Conservation (phyloP, 2,329 filamentous ascomycete genomes). For the Leptographium radiaticola region DNA sequence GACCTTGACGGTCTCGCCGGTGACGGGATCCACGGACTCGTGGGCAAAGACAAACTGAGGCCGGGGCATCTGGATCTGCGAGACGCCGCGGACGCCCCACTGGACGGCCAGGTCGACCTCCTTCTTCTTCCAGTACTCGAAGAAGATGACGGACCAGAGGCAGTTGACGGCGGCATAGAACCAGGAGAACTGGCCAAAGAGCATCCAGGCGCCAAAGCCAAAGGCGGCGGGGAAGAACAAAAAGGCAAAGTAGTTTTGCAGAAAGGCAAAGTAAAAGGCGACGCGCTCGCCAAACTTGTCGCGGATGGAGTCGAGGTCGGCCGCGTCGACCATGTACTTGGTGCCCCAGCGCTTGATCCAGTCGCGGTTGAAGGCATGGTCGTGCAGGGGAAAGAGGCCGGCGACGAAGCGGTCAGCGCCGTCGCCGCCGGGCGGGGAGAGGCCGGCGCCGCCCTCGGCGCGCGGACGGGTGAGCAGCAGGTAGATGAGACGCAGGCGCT, state of each 20-base stretch:
- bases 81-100: conserved; percentile 60
- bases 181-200: conserved; percentile 57
- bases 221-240: conserved; percentile 56
- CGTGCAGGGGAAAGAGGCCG: conserved; percentile 67
- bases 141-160: conserved; percentile 59
- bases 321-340: conserved; percentile 52
- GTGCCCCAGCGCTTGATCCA: conserved; percentile 66
- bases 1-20: conserved; percentile 62
- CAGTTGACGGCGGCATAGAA: conserved; percentile 54
- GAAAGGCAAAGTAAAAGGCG: conserved; percentile 74
- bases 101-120: conserved; percentile 58
- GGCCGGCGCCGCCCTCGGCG: conserved; percentile 63
- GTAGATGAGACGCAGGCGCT: conserved; percentile 78
- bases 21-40: conserved; percentile 64
- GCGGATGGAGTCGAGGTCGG: conserved; percentile 59
- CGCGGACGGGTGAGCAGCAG: conserved; percentile 64
- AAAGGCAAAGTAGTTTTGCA: conserved; percentile 62
- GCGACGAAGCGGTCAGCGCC: conserved; percentile 34
- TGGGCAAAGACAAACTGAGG: conserved; percentile 68
- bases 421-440: conserved; percentile 37
- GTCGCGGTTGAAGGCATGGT: conserved; percentile 59
- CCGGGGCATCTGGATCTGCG: conserved; percentile 51
- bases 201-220: conserved; percentile 54
- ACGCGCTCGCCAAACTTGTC: conserved; percentile 53
- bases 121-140: conserved; percentile 70